Base-by-base conservation (phyloP, 768 basidiomycete genomes). In the Leccinellum albellum region DNA sequence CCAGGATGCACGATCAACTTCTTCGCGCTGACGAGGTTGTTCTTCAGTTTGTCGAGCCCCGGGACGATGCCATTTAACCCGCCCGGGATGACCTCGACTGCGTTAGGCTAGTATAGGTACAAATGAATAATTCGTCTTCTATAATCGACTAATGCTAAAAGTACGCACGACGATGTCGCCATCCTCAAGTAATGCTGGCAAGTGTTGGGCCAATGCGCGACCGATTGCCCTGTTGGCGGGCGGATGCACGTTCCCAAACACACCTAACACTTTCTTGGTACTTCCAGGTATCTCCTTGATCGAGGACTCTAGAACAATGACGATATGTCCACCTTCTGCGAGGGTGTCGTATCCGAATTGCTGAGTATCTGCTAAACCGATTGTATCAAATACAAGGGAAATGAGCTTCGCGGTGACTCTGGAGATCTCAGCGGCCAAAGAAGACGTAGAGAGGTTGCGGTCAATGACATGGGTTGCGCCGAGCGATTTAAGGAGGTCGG, bases 381-480 rank as follows among this genome's bases (percentile, higher is more conserved):
- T 59, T 0, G 74, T 50, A 53, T 77, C 76, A 33, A 49, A 65
- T 2, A 57, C 58, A 4, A 67, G 23, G 13, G 24, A 3, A 13
- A 71, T 54, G 14, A 61, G 55, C 21, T 29, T 32, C 3, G 54
- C 52, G 2, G 61, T 64, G 26, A 68, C 55, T n/a, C 37, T 52
- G 0, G 57, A 58, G 14, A 66, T 49, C n/a, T 57, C 53, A 70
- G 60, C 48, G 8, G 57, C 50, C 28, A 66, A 51, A 1, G 61
- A 51, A 20, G 59, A 23, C 0, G 49, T 24, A 2, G 71, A 21
- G 17, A 61, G 57, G 50, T 67, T 60, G 24, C 70, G 66, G 60
- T 73, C 73, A 45, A 78, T 61, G 23, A 78, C 65, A 54, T 73
- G 66, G 0, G 75, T 75, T 17, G 77, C 75, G 9, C 76, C 76